These are phyloP conservation scores for Nepenthes alata DNA, from an alignment of 179 eudicot species.

Conservation along the genomic window DNA sequence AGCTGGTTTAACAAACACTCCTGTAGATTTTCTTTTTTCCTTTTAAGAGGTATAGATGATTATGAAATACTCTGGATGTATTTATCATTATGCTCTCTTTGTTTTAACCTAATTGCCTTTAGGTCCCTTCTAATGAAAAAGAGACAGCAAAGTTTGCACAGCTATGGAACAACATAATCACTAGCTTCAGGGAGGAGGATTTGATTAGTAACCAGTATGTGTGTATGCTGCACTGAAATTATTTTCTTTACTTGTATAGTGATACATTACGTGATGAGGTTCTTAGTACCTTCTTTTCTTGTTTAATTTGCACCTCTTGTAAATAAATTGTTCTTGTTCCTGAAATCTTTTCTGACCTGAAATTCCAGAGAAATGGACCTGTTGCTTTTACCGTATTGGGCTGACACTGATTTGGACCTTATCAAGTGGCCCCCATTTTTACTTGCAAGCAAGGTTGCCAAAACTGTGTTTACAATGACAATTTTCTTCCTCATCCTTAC, in stretches of 20 bases:
- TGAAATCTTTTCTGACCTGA: background rate
- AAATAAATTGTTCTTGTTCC: slow-evolving; percentile 9
- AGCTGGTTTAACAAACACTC: too few relatives aligned
- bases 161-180: slow-evolving; percentile 89
- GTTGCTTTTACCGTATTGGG: slow-evolving; percentile 97
- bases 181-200: slow-evolving; percentile 95
- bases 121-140: slow-evolving; percentile 23
- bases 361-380: slow-evolving; percentile 82
- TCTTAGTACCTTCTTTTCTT: too few relatives aligned
- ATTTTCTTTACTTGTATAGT: too few relatives aligned
- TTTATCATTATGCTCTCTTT: too few relatives aligned
- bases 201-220: slow-evolving; percentile 68
- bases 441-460: slow-evolving; percentile 94
- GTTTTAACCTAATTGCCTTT: too few relatives aligned
- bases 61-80: too few relatives aligned
- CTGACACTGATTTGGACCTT: slow-evolving; percentile 75
- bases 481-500: too few relatives aligned
- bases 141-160: slow-evolving; percentile 96
- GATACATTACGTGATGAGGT: too few relatives aligned
- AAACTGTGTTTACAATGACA: too few relatives aligned
- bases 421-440: slow-evolving; percentile 98
- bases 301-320: slow-evolving; percentile 20
- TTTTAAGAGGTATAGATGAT: too few relatives aligned
- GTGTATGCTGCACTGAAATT: background rate
- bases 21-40: too few relatives aligned